Conservation (phyloP, 768 basidiomycete species). For the Agaricus bisporus region DNA sequence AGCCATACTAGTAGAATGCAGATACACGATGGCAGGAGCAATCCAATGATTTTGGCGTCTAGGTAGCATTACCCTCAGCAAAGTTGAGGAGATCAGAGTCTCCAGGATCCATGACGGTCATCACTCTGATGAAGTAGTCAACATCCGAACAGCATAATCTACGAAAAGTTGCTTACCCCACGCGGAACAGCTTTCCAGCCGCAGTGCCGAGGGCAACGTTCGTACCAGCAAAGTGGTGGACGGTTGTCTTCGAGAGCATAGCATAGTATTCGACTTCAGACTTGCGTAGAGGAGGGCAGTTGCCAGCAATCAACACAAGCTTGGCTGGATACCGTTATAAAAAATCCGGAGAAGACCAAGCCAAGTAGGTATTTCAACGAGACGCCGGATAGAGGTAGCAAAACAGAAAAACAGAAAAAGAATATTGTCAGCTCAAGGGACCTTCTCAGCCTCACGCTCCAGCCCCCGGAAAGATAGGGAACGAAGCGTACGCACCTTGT, state of each 20-base stretch:
- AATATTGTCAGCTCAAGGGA: slow-evolving; percentile 71
- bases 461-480: slow-evolving; percentile 72
- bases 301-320: slow-evolving; percentile 96
- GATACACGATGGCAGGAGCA: neutral
- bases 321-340: slow-evolving; percentile 56
- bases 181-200: slow-evolving; percentile 98
- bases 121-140: slow-evolving; percentile 58
- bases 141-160: slow-evolving; percentile 15
- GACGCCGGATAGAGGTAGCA: too few relatives aligned
- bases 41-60: slow-evolving; percentile 20
- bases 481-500: slow-evolving; percentile 68
- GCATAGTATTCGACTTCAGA: slow-evolving; percentile 99
- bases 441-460: slow-evolving; percentile 99
- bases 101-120: slow-evolving; percentile 94
- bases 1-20: slow-evolving; percentile 2
- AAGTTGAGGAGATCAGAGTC: slow-evolving; percentile 93
- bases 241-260: slow-evolving; percentile 98
- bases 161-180: slow-evolving; percentile 52
- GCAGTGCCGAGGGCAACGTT: slow-evolving; percentile 99
- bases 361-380: neutral
- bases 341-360: neutral
- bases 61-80: slow-evolving; percentile 67
- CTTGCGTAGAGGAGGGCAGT: slow-evolving; percentile 98
- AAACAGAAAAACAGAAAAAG: slow-evolving; percentile 15
- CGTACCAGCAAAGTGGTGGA: slow-evolving; percentile 96